Evolutionary conservation across 108 stramenopile genomes (phyloP), one percentile per base, ranked within the genome.

Genomic region (Skeletonema potamos): DNA sequence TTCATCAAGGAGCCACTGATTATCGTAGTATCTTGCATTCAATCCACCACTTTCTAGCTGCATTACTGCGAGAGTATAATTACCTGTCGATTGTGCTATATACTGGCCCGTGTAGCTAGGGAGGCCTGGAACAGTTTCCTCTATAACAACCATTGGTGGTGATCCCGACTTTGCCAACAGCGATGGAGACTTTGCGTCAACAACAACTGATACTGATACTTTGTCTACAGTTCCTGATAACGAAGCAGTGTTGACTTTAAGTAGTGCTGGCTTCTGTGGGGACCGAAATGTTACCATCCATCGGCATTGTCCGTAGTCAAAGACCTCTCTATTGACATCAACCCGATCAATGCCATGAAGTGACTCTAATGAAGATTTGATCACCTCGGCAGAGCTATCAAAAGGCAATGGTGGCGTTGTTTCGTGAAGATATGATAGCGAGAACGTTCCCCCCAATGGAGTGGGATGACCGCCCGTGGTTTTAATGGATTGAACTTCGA

Each of bases 211-310:
- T 9, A 74, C 51, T 4, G 46, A 10, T 7, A 64, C 78, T 28
- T 62, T 27, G 0, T 86, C 85, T 17, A 81, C 34, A 3, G 86
- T 69, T 4, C 94, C 94, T n/a, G 83, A 80, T 20, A 93, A 62
- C n/a, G 28, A 39, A 12, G 57, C 11, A 15, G 51, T 72, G 34
- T 87, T 60, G 13, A 74, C 60, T 18, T 29, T 60, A 5, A 92
- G 32, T 36, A 64, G 41, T 3, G 81, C 51, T 32, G 89, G 82
- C 41, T 85, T 85, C 9, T 81, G 27, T 10, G 86, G 77, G 24
- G 76, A 66, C 51, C 81, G 59, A 77, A 92, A 94, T 43, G 93
- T 94, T 11, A 94, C 85, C 32, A 76, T n/a, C 89, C 91, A 94
- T 22, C 62, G 58, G 43, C 48, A 41, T 27, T 76, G 72, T 10